Percentiles rank a stretch among this genome's conserved stretches.
Conservation (phyloP, 257 asterid genomes). For the Petunia axillaris region DNA sequence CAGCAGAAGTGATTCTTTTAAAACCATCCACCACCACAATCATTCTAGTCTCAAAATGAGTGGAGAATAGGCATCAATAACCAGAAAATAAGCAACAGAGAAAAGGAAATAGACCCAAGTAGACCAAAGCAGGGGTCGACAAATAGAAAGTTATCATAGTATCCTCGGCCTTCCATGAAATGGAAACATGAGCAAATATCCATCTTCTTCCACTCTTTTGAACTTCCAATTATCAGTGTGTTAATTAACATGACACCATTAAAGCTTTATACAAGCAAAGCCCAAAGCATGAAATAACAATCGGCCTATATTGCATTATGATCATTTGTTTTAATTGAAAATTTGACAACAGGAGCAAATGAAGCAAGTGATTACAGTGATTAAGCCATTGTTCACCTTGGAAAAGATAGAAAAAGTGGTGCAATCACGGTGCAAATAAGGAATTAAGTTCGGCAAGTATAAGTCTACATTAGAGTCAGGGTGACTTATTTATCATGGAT, state of each 20-base stretch:
- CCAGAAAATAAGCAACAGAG: constrained; percentile 2
- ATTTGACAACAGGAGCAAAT: background rate
- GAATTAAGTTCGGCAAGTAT: background rate
- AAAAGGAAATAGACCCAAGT: background rate
- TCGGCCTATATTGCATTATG: background rate
- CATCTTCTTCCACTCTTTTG: constrained; percentile 12
- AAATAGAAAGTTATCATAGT: too few species aligned
- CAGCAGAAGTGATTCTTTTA: background rate
- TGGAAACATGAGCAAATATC: background rate
- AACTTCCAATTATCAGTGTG: background rate
- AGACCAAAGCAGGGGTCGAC: too few species aligned
- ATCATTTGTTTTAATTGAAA: background rate
- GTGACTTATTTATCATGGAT: background rate
- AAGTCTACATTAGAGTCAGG: background rate
- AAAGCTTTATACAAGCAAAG: constrained; percentile 7
- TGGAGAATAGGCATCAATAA: background rate
- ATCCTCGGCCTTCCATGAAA: too few species aligned
- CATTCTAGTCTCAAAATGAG: background rate
- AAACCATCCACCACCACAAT: background rate
- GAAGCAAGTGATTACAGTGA: background rate
- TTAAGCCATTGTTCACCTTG: background rate
- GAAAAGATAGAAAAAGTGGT: background rate
- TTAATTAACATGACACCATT: background rate
- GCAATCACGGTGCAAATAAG: background rate
- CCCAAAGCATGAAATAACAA: background rate